These are phyloP conservation scores for Candida krabiensis DNA, from an alignment of 805 yeast genomes.

Conservation along the genomic window DNA sequence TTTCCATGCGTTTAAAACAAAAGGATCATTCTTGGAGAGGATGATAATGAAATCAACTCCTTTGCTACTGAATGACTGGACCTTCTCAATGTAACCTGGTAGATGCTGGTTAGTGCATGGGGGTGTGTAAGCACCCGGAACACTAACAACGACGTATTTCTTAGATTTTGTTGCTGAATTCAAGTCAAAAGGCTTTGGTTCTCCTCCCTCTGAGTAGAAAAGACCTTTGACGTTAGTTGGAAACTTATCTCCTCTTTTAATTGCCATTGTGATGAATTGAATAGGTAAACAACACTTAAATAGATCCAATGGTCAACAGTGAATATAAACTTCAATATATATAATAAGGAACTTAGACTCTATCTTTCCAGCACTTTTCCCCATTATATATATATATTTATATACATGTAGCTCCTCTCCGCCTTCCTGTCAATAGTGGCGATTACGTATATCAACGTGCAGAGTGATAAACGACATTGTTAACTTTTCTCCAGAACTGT, in stretches of 20 bases:
- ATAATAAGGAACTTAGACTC: not conserved
- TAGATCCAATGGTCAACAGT: constrained; percentile 8
- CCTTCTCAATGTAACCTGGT: constrained; percentile 60
- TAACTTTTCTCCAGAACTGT: no score
- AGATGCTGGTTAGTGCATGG: constrained; percentile 72
- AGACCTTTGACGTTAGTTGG: constrained; percentile 35
- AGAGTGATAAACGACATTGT: no score
- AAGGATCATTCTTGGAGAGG: constrained; percentile 68
- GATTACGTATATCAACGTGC: no score
- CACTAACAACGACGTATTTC: constrained; percentile 68
- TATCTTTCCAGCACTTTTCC: no score
- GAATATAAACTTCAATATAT: not conserved
- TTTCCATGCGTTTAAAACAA: constrained; percentile 71
- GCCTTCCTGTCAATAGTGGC: no score
- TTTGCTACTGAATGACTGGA: constrained; percentile 52
- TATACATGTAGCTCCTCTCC: no score
- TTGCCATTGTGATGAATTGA: constrained; percentile 11
- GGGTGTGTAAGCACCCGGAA: constrained; percentile 89
- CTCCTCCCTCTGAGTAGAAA: constrained; percentile 37
- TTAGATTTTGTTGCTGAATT: constrained; percentile 37
- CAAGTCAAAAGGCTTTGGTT: constrained; percentile 36
- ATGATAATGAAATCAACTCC: constrained; percentile 65
- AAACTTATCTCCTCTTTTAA: constrained; percentile 33
- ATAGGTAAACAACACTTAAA: not conserved
- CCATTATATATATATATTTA: no score